Base-by-base conservation (phyloP, 805 yeast genomes). In the Pichia scutulata region DNA sequence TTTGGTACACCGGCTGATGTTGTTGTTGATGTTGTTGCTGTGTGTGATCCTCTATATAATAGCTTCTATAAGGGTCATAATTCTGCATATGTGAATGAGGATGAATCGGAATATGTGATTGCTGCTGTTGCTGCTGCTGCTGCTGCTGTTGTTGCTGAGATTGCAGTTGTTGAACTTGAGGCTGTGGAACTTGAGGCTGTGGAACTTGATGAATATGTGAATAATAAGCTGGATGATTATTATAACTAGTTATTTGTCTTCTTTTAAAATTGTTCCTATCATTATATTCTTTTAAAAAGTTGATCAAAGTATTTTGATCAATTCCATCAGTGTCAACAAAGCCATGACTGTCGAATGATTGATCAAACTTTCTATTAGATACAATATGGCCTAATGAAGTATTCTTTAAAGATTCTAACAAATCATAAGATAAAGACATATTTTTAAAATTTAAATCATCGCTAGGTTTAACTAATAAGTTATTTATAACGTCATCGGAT, bases 401-500 rank as follows among this genome's bases (percentile, higher is more conserved):
- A 48, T 78, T 80, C 56, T 78, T 77, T 43, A 82, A 72, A 0
- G 86, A 82, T 51, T 67, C 69, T 73, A 82, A 72, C 41, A 84
- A 66, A 12, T 71, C 73, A 18, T 65, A 62, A 3, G 78, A 70
- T 7, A 84, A 73, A 18, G 65, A 64, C 0, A 80, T 55, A 51
- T 78, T 74, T 51, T 75, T 74, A 49, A 87, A 72, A 19, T 62
- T 57, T 8, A 76, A 73, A 8, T 76, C 66, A 40, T 76, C 76
- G 5, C 80, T 69, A 0, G 96, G 96, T 24, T 82, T 70, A 0
- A 65, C 59, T 43, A 89, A 69, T 40, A 68, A 70, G 6, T 82
- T 81, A 33, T 71, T 69, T 47, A 78, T 60, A 4, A 89, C 93
- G 63, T 90, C 96, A 21, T 78, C 78, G 0, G 89, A 83, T 28